These are phyloP conservation scores for Apiospora saccharicola DNA, from an alignment of 2,329 filamentous ascomycete species.

Conservation along the genomic window DNA sequence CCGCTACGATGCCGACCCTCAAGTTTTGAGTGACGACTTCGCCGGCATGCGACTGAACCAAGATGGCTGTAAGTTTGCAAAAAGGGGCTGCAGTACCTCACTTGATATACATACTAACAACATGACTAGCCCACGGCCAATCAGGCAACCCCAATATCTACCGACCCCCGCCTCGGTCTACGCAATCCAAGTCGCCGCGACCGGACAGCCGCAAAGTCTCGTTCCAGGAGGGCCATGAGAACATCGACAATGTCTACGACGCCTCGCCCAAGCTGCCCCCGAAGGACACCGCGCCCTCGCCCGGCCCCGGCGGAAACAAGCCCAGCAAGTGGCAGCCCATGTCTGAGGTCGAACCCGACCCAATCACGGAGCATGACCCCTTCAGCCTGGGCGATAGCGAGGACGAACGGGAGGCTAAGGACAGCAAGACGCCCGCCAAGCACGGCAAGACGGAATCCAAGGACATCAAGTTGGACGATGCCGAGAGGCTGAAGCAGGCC, in stretches of 20 bases:
- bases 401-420: slow-evolving; percentile 83
- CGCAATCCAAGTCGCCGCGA: slow-evolving; percentile 59
- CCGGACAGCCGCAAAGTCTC: slow-evolving; percentile 62
- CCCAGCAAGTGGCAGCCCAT: slow-evolving; percentile 97
- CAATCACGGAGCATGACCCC: slow-evolving; percentile 89
- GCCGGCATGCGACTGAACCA: slow-evolving; percentile 69
- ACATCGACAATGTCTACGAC: slow-evolving; percentile 80
- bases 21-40: slow-evolving; percentile 91
- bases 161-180: slow-evolving; percentile 61
- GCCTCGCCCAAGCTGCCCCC: slow-evolving; percentile 63
- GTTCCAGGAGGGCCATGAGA: slow-evolving; percentile 72
- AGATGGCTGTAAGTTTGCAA: slow-evolving; percentile 64
- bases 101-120: slow-evolving; percentile 43
- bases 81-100: slow-evolving; percentile 46
- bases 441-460: slow-evolving; percentile 56
- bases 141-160: slow-evolving; percentile 80
- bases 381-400: slow-evolving; percentile 97
- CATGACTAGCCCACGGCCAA: slow-evolving; percentile 51
- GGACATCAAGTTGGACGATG: slow-evolving; percentile 60
- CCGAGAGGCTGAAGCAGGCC: slow-evolving; percentile 70
- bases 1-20: slow-evolving; percentile 93
- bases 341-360: slow-evolving; percentile 82
- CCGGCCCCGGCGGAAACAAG: slow-evolving; percentile 62
- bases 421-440: slow-evolving; percentile 49
- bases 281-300: slow-evolving; percentile 58